phyloP scores from a whole-genome alignment of 2,329 filamentous ascomycete genomes.

The Hypoxylon sp. region DNA sequence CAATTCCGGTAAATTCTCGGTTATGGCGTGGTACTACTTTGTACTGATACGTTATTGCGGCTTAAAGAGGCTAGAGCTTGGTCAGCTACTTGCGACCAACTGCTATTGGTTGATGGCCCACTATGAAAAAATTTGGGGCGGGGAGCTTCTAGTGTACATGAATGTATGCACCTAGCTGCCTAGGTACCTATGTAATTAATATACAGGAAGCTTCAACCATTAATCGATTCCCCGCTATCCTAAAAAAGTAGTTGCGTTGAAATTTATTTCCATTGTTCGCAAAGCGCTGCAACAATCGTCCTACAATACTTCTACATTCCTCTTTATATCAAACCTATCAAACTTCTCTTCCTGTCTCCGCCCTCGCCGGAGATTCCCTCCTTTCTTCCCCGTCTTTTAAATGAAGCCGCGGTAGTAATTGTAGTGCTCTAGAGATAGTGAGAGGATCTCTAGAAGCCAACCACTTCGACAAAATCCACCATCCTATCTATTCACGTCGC shows the following conservation, averaged over 20 bases:
- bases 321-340: not conserved
- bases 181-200: not conserved
- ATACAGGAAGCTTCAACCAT: constrained; percentile 32
- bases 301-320: constrained; percentile 10
- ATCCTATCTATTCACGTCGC: constrained; percentile 41
- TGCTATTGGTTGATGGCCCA: constrained; percentile 35
- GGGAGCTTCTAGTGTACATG: constrained; percentile 28
- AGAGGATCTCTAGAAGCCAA: constrained; percentile 81
- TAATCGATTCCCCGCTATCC: constrained; percentile 49
- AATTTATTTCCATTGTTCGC: constrained; percentile 40
- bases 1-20: constrained; percentile 54
- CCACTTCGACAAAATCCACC: constrained; percentile 48
- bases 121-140: constrained; percentile 20
- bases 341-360: constrained; percentile 13
- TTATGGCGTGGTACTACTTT: constrained; percentile 28
- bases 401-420: constrained; percentile 78
- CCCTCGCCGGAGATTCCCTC: constrained; percentile 19
- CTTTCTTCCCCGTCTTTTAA: constrained; percentile 55
- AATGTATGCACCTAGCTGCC: too few relatives aligned
- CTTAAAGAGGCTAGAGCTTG: constrained; percentile 38
- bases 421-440: constrained; percentile 83
- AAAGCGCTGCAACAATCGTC: constrained; percentile 21
- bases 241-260: constrained; percentile 46
- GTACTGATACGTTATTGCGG: constrained; percentile 26
- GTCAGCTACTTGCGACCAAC: constrained; percentile 40